A percentile compares a stretch with the other conserved stretches of the same genome.
phyloP scores from a whole-genome alignment of 495 filamentous ascomycete genomes.

The Letharia columbiana region DNA sequence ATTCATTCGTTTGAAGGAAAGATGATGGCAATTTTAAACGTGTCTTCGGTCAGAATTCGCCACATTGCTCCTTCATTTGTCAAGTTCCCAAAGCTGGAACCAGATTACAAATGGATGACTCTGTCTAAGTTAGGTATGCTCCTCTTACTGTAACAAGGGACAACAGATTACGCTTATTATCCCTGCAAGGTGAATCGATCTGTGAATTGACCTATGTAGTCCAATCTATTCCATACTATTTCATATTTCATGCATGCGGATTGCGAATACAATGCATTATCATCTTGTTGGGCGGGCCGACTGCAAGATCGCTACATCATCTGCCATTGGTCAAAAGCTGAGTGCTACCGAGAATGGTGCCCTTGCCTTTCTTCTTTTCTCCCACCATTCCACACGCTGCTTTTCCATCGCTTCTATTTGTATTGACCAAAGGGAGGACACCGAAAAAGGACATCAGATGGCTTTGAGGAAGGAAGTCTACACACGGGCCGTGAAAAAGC shows the following conservation, averaged over 20 bases:
- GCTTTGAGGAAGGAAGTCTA: not conserved
- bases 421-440: not conserved
- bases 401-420: not conserved
- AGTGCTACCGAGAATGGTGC: not conserved
- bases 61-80: not conserved
- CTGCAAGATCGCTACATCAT: not conserved
- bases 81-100: not conserved
- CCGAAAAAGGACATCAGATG: not conserved
- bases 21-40: not conserved
- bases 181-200: not conserved
- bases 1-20: not conserved
- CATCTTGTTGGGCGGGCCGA: not conserved
- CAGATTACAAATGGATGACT: not conserved
- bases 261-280: not conserved
- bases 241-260: not conserved
- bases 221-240: too few species aligned
- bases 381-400: not conserved
- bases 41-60: not conserved
- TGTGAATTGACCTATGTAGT: not conserved
- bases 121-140: not conserved
- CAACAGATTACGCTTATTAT: not conserved
- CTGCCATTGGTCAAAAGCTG: not conserved
- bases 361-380: not conserved
- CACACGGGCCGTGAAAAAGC: not conserved
- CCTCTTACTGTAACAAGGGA: not conserved